Conservation (phyloP, 2,329 filamentous ascomycete genomes). For the Ascochyta viciae-villosae region DNA sequence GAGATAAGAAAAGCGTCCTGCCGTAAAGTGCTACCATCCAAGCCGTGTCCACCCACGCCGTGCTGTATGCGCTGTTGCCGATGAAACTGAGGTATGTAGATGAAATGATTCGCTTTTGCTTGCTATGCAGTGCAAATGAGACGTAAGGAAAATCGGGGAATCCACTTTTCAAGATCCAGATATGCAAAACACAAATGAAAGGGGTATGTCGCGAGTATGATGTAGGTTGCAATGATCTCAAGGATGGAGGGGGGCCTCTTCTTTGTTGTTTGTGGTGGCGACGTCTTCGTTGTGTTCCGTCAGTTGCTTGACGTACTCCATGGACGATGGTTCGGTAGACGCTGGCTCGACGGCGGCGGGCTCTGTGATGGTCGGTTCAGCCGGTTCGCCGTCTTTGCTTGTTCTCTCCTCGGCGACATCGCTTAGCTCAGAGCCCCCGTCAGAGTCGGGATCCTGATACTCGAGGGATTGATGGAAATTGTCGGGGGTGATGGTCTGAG, state of each 20-base stretch:
- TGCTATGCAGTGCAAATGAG: constrained; percentile 21
- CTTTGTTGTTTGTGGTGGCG: not conserved
- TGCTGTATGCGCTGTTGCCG: constrained; percentile 23
- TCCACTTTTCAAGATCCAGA: constrained; percentile 13
- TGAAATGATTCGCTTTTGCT: constrained; percentile 17
- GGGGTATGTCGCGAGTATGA: constrained; percentile 14
- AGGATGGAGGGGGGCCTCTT: not conserved
- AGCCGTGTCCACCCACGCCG: constrained; percentile 19
- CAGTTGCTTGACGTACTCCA: constrained; percentile 3
- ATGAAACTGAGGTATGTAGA: not conserved
- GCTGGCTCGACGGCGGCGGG: not conserved
- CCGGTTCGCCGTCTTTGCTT: constrained; percentile 11
- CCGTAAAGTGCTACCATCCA: constrained; percentile 14
- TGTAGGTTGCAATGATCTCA: not conserved
- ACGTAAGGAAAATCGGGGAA: constrained; percentile 5
- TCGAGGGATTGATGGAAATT: constrained; percentile 36
- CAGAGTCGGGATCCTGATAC: constrained; percentile 29
- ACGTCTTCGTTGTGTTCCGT: constrained; percentile 4
- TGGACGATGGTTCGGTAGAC: not conserved
- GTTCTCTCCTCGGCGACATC: constrained; percentile 41
- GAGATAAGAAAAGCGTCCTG: constrained; percentile 2
- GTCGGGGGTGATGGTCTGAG: constrained; percentile 45
- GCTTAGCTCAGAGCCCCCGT: constrained; percentile 41
- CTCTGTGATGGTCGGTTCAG: not conserved
- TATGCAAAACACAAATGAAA: constrained; percentile 20